A percentile compares a stretch with the other conserved stretches of the same genome.
Conservation (phyloP, 208 protist genomes). For the Wallacemonas sp. region DNA sequence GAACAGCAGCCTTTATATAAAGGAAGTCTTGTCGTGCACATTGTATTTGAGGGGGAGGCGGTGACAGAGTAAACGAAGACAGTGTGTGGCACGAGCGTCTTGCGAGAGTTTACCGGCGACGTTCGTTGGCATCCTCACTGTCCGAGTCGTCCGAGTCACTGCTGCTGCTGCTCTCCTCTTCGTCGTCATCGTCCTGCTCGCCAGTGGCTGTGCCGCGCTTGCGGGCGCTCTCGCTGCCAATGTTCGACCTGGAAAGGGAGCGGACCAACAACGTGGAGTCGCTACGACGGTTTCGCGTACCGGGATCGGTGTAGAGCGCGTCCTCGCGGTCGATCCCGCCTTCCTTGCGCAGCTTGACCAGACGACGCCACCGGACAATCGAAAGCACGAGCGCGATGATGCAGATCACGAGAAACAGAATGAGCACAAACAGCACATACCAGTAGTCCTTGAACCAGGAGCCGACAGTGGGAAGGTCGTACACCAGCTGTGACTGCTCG, state of each 20-base stretch:
- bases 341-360: background rate
- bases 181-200: background rate
- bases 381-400: conserved; percentile 19
- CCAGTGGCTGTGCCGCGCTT: background rate
- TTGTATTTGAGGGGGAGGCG: too few relatives aligned
- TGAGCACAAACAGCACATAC: conserved; percentile 19
- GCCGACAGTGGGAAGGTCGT: conserved; percentile 12
- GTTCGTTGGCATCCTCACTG: too few relatives aligned
- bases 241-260: background rate
- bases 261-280: conserved; percentile 6
- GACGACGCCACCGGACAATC: conserved; percentile 19
- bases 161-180: background rate
- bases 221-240: background rate
- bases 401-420: conserved; percentile 10
- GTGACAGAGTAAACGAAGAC: too few relatives aligned
- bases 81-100: too few relatives aligned
- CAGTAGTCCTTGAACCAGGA: conserved; percentile 23
- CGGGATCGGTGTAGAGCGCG: background rate
- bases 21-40: too few relatives aligned
- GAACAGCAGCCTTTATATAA: too few relatives aligned
- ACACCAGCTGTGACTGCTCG: background rate
- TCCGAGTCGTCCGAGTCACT: background rate
- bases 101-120: too few relatives aligned
- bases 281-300: background rate
- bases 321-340: background rate